Evolutionary conservation across 352 stramenopile genomes (phyloP).

Genomic region (Phytopythium ostracodes): DNA sequence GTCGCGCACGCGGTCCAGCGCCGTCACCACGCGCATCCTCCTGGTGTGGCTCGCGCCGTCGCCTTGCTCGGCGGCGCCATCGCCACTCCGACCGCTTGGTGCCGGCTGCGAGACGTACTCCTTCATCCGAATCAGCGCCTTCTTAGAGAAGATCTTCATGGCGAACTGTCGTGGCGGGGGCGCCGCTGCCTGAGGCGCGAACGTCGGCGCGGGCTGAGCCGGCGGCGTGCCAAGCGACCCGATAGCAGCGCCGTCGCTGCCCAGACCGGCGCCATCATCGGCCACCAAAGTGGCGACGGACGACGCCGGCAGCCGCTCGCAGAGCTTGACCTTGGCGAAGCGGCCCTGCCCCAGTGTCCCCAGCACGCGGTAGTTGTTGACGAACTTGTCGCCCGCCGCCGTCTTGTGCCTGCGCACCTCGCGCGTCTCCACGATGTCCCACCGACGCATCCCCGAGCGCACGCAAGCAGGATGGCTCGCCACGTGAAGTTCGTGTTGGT

Average conservation of each 20-base stretch:
- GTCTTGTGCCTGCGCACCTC: slow-evolving; percentile 44
- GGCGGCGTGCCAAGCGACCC: slow-evolving; percentile 1
- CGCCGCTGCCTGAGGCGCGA: slow-evolving; percentile 3
- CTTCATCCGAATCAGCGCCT: slow-evolving; percentile 69
- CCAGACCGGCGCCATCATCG: slow-evolving; percentile 6
- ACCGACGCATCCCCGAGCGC: slow-evolving; percentile 15
- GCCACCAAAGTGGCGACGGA: neutral
- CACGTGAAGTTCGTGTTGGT: too few relatives aligned
- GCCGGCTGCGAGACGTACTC: slow-evolving; percentile 50
- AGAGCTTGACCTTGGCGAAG: slow-evolving; percentile 87
- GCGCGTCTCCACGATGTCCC: slow-evolving; percentile 72
- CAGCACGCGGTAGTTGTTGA: slow-evolving; percentile 82
- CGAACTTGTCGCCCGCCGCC: slow-evolving; percentile 39
- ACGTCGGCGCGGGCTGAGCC: slow-evolving; percentile 1
- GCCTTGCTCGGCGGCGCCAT: neutral
- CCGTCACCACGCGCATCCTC: slow-evolving; percentile 72
- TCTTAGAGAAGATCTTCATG: slow-evolving; percentile 86
- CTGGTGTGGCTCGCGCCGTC: neutral
- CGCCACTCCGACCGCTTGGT: neutral
- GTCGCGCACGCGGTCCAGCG: slow-evolving; percentile 71
- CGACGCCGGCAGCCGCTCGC: slow-evolving; percentile 42
- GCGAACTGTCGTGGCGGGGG: slow-evolving; percentile 46
- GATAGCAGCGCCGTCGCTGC: neutral
- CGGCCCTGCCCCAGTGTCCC: slow-evolving; percentile 67
- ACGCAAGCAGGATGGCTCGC: too few relatives aligned